phyloP scores from a whole-genome alignment of 1,284 basidiomycete genomes.

The Malassezia sympodialis region DNA sequence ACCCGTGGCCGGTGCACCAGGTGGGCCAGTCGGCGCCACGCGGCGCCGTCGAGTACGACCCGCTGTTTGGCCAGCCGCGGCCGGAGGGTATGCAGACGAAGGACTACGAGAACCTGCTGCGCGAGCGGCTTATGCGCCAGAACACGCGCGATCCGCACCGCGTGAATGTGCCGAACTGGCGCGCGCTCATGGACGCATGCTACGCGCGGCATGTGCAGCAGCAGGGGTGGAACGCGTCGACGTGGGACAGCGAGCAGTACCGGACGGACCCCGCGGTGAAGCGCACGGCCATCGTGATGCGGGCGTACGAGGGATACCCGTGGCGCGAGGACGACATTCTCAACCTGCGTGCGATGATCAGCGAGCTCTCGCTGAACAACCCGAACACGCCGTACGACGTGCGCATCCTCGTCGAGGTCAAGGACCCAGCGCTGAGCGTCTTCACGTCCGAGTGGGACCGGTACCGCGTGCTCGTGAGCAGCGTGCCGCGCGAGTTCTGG shows the following conservation, averaged over 20 bases:
- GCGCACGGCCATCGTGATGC: constrained; percentile 45
- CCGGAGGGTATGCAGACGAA: constrained; percentile 29
- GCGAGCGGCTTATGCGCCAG: constrained; percentile 22
- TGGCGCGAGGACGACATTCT: constrained; percentile 48
- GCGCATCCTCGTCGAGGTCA: constrained; percentile 47
- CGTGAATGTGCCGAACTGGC: constrained; percentile 38
- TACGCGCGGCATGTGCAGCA: constrained; percentile 39
- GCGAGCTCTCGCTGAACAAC: constrained; percentile 47
- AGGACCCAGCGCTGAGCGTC: constrained; percentile 39
- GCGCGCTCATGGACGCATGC: constrained; percentile 45
- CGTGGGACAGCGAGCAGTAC: constrained; percentile 25
- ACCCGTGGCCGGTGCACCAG: constrained; percentile 30
- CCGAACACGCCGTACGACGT: constrained; percentile 46
- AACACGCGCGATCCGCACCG: constrained; percentile 6
- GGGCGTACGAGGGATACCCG: constrained; percentile 44
- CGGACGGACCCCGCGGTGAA: constrained; percentile 40
- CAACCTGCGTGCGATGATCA: constrained; percentile 46
- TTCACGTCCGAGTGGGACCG: constrained; percentile 48
- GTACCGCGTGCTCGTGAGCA: constrained; percentile 40
- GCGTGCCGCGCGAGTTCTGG: constrained; percentile 48
- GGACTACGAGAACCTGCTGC: constrained; percentile 40
- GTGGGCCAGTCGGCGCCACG: constrained; percentile 3
- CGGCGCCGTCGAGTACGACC: constrained; percentile 28
- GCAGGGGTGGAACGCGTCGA: constrained; percentile 29
- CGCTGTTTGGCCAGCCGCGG: constrained; percentile 27